Evolutionary conservation across 805 yeast genomes (phyloP).

Genomic region (Wickerhamiella parazyma): DNA sequence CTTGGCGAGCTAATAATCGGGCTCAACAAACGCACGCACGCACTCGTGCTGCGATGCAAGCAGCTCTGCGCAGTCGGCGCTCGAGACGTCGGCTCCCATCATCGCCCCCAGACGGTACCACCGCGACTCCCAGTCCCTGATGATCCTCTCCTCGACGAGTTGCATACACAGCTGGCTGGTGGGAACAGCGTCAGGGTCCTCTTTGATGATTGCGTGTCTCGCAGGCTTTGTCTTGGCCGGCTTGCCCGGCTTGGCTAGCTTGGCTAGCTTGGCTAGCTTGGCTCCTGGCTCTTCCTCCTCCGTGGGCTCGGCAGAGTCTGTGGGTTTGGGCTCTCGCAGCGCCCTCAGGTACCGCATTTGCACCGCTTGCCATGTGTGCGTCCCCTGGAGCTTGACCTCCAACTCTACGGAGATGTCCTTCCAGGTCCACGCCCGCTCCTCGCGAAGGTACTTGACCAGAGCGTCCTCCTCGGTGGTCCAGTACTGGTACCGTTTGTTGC

Average conservation of each 20-base stretch:
- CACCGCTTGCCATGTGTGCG: slow-evolving; percentile 31
- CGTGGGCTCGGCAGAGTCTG: slow-evolving; percentile 20
- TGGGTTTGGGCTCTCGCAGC: slow-evolving; percentile 27
- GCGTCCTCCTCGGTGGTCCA: slow-evolving; percentile 6
- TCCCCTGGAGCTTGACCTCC: slow-evolving; percentile 21
- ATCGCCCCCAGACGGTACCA: slow-evolving; percentile 4
- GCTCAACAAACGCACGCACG: not conserved
- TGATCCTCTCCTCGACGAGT: not conserved
- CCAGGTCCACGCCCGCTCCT: slow-evolving; percentile 4
- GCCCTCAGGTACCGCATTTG: slow-evolving; percentile 35
- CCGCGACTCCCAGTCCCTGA: slow-evolving; percentile 2
- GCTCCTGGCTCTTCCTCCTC: too few relatives aligned
- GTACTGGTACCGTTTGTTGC: slow-evolving; percentile 7
- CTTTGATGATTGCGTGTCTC: too few relatives aligned
- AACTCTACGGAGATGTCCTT: slow-evolving; percentile 25
- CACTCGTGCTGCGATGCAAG: not conserved
- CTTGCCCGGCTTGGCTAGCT: too few relatives aligned
- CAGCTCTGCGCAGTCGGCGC: not conserved
- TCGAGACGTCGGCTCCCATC: not conserved
- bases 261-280: too few relatives aligned
- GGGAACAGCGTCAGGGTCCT: not conserved
- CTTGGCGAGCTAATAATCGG: not conserved
- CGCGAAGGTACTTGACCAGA: slow-evolving; percentile 1
- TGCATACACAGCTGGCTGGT: not conserved
- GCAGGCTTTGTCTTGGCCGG: too few relatives aligned